Base-by-base conservation (phyloP, 1,284 basidiomycete species). In the Trametes versicolor region DNA sequence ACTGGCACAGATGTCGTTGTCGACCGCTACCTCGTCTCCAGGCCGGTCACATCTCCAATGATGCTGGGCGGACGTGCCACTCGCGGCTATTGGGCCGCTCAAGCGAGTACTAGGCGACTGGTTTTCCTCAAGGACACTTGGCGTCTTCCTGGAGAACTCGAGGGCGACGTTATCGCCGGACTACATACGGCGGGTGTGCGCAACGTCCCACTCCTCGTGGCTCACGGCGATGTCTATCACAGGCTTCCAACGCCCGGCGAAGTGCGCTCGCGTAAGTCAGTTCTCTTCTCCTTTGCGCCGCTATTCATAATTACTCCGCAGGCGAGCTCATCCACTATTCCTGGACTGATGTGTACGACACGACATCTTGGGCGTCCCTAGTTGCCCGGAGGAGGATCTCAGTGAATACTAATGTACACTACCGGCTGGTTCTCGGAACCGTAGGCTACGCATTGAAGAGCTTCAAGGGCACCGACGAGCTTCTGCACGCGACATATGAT, bases 91-190 rank as follows among this genome's bases (percentile, higher is more conserved):
- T 66, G 65, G 65, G 65, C 61, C 2, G 43, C 63, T 2, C 58
- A 66, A 41, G 15, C 15, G 3, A 25, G 10, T 12, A 50, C 53
- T 1, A 13, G 8, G 10, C 29, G 27, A 2, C 51, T 66, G 9
- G 61, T 63, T 1, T 63, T 66, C 25, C 10, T 66, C 9, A 66
- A 66, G 34, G 65, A 66, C 27, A 63, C 65, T 2, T 66, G 65
- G 65, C 57, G 59, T 13, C 21, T n/a, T n/a, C 5, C 8, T 17
- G 8, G 1, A 12, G 32, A 55, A 12, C 2, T 17, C 23, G 63
- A 64, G 32, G 63, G 58, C 12, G 32, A 23, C 8, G 12, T 57
- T 3, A 7, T 65, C 2, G 19, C 27, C 8, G 21, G 29, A 1
- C 17, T 65, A n/a, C 10, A 50, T 8, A 27, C 12, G 1, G 9